Evolutionary conservation across 2,329 filamentous ascomycete species (phyloP).

Genomic region (Botrytis fabae): DNA sequence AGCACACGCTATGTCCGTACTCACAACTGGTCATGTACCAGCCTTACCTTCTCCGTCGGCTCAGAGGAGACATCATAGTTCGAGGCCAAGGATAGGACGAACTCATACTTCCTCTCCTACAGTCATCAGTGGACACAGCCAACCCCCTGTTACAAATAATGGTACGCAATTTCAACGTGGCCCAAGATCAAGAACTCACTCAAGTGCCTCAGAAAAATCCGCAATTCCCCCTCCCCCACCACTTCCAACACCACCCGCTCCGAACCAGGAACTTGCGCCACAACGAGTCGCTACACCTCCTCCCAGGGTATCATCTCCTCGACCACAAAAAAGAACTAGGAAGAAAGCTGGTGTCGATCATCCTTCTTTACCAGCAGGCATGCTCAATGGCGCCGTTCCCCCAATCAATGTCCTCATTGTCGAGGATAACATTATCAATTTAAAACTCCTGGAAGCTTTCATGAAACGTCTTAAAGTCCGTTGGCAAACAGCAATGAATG

Average conservation of each 20-base stretch:
- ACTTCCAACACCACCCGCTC: constrained; percentile 54
- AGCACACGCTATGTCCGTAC: constrained; percentile 72
- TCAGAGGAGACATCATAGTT: constrained; percentile 56
- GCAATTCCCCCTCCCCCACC: constrained; percentile 48
- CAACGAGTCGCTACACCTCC: constrained; percentile 46
- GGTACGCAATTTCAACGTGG: constrained; percentile 38
- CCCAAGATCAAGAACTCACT: constrained; percentile 56
- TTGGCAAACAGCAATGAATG: constrained; percentile 97
- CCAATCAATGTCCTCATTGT: constrained; percentile 98
- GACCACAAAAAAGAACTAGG: constrained; percentile 45
- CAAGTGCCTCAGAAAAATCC: constrained; percentile 39
- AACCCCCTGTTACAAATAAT: constrained; percentile 31
- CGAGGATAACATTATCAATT: constrained; percentile 97
- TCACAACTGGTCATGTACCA: constrained; percentile 78
- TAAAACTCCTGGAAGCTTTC: constrained; percentile 89
- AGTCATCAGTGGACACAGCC: constrained; percentile 48
- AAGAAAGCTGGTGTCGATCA: constrained; percentile 53
- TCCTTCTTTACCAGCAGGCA: constrained; percentile 56
- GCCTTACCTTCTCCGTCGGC: constrained; percentile 81
- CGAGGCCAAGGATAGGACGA: constrained; percentile 62
- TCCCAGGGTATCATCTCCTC: constrained; percentile 51
- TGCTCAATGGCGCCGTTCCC: constrained; percentile 80
- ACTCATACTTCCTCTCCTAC: constrained; percentile 83
- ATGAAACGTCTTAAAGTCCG: constrained; percentile 94
- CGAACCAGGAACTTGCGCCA: constrained; percentile 50